Evolutionary conservation across 2,329 filamentous ascomycete genomes (phyloP).

Genomic region (Pseudocercospora cruenta): DNA sequence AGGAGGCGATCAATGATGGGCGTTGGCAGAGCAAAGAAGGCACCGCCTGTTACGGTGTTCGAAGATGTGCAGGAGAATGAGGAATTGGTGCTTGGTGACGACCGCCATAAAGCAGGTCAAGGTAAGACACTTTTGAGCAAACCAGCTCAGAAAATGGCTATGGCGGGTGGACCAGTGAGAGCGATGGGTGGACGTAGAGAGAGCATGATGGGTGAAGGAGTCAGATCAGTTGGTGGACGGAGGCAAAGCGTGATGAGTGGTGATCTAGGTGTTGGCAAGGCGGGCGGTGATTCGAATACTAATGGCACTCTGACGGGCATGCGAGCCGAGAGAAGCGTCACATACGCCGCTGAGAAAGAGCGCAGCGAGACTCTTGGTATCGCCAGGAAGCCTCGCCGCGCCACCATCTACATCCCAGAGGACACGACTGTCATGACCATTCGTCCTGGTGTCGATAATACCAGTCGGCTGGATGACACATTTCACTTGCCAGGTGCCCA

Average conservation of each 20-base stretch:
- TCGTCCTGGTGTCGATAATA: conserved; percentile 49
- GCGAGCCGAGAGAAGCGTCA: not conserved
- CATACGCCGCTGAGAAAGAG: conserved; percentile 2
- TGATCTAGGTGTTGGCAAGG: not conserved
- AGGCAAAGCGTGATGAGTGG: conserved; percentile 1
- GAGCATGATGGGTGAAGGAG: not conserved
- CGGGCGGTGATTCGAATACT: not conserved
- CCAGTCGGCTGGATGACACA: conserved; percentile 39
- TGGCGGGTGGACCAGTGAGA: not conserved
- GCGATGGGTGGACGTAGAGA: conserved; percentile 4
- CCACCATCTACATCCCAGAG: conserved; percentile 57
- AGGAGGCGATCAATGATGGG: conserved; percentile 30
- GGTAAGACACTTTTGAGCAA: conserved; percentile 33
- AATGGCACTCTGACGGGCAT: not conserved
- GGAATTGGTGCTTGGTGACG: conserved; percentile 23
- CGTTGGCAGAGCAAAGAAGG: conserved; percentile 27
- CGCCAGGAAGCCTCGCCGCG: conserved; percentile 46
- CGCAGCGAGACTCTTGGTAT: conserved; percentile 1
- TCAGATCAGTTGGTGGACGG: conserved; percentile 1
- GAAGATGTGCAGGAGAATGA: conserved; percentile 39
- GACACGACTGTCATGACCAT: conserved; percentile 57
- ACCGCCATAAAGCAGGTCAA: conserved; percentile 6
- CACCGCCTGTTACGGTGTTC: conserved; percentile 35
- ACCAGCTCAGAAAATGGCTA: conserved; percentile 31
- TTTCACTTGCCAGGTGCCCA: conserved; percentile 22